A percentile compares a stretch with the other conserved stretches of the same genome.
Evolutionary conservation across 805 yeast genomes (phyloP).

Genomic region (Candida pini): DNA sequence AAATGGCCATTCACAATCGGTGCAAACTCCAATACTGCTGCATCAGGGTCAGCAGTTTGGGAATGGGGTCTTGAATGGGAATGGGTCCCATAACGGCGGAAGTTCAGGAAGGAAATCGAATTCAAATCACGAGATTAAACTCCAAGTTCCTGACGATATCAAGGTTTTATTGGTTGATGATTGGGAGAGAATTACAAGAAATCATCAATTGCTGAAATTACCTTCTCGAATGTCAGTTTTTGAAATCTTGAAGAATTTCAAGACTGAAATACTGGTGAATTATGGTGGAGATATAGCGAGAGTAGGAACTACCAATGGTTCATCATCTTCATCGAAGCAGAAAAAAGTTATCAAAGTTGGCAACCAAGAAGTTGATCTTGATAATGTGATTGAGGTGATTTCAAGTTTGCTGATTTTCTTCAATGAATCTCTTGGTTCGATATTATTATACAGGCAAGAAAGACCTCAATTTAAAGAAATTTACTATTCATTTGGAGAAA

Average conservation of each 20-base stretch:
- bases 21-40: too few relatives aligned
- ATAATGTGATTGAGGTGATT: constrained; percentile 61
- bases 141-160: constrained; percentile 58
- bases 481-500: constrained; percentile 22
- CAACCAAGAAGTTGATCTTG: constrained; percentile 38
- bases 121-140: constrained; percentile 36
- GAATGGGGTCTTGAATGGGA: constrained; percentile 1
- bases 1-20: background rate
- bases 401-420: constrained; percentile 69
- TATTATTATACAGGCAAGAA: constrained; percentile 70
- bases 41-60: background rate
- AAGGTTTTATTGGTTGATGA: constrained; percentile 79
- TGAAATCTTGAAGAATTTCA: constrained; percentile 49
- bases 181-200: constrained; percentile 88
- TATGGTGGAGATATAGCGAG: constrained; percentile 20
- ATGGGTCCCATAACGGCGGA: background rate
- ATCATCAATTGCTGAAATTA: constrained; percentile 59
- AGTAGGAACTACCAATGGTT: background rate
- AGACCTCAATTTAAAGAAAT: constrained; percentile 63
- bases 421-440: constrained; percentile 63
- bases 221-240: constrained; percentile 55
- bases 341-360: constrained; percentile 18
- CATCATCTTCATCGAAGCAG: background rate
- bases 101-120: background rate
- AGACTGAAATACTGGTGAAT: constrained; percentile 3